These are phyloP conservation scores for Eucalyptus polybractea DNA, from an alignment of 345 rosid genomes.

Conservation along the genomic window DNA sequence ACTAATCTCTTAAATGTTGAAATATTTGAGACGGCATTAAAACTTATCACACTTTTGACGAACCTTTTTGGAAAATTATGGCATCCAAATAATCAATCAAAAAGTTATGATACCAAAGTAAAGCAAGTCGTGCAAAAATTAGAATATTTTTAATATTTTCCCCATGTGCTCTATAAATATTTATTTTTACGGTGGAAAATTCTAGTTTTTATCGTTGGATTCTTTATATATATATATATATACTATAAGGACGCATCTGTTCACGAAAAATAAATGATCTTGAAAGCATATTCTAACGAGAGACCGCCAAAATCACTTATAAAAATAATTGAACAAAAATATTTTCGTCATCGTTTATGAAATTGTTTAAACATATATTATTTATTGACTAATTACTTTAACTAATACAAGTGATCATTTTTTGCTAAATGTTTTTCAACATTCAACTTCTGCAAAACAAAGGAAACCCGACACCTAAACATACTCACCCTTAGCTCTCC, in stretches of 20 bases:
- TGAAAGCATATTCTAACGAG: no score
- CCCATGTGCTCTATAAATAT: not conserved
- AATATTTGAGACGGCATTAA: accelerated
- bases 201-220: not conserved
- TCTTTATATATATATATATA: no score
- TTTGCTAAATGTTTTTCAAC: not conserved
- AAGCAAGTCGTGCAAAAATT: accelerated
- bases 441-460: not conserved
- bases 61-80: not conserved
- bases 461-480: not conserved
- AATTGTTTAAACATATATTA: no score
- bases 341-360: not conserved
- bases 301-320: not conserved
- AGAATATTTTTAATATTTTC: not conserved
- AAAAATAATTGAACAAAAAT: no score
- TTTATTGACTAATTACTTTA: no score
- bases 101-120: not conserved
- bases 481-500: not conserved
- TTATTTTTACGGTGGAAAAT: not conserved
- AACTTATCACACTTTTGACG: accelerated
- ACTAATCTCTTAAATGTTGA: accelerated
- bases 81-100: not conserved
- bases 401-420: accelerated
- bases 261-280: no score
- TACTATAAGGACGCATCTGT: no score